Base-by-base conservation (phyloP, 139 green algal genomes). In the Penium margaritaceum region DNA sequence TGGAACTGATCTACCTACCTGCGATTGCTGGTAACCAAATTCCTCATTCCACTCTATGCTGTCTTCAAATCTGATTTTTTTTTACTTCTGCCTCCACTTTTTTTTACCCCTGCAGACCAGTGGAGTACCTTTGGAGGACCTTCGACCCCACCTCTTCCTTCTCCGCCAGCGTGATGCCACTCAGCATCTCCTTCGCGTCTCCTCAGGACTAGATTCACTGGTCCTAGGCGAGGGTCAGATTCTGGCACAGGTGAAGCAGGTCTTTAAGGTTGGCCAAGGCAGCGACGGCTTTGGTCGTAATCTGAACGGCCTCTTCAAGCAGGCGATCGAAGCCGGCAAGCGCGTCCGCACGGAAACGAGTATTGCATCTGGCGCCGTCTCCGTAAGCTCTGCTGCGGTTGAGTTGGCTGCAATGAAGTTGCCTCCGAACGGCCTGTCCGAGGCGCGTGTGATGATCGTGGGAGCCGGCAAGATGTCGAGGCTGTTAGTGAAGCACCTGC, bases 211-310 rank as follows among this genome's bases (percentile, higher is more conserved):
- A 5, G 95, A 99, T 76, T 96, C 90, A 0, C 88, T 98, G 15
- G 95, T 99, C 1, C 92, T 99, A 88, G 95, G 95, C 21, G 95
- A 99, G 85, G 95, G 95, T n/a, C 95, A 99, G 81, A 98, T 99
- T 70, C 84, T 99, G 44, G 92, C 95, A 12, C 95, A 99, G 84
- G 92, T 98, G 21, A 91, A 90, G 79, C 71, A 84, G 61, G 78
- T 96, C 32, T 92, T 95, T 34, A 35, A 95, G 81, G 91, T 97
- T 3, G 94, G 93, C 6, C 90, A 97, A 84, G 89, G 87, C 64
- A 81, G 74, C 29, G 72, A 82, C 5, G 95, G 93, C 54, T 99
- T 99, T 78, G 95, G 95, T 0, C 88, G 95, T 29, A 91, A 98
- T 79, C 84, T 99, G 34, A 98, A 95, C 70, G 93, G 91, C 21